These are phyloP conservation scores for Alloteropsis semialata DNA, from an alignment of 176 grass and related monocot species.

Conservation along the genomic window DNA sequence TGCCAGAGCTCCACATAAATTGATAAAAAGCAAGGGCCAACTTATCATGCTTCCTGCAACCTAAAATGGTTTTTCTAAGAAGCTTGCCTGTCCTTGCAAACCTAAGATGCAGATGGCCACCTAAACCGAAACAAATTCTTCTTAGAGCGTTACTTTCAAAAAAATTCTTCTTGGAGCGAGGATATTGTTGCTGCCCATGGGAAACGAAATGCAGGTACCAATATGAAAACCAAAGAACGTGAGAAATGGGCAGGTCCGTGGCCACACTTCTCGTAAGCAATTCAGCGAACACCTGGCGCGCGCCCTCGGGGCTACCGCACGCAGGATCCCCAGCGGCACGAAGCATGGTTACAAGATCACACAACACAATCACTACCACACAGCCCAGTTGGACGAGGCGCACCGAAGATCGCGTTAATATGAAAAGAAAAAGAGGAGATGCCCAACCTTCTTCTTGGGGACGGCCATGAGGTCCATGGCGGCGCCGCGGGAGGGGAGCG, in stretches of 20 bases:
- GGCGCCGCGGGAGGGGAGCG: neutral
- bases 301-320: neutral
- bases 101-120: neutral
- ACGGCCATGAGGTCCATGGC: conserved; percentile 67
- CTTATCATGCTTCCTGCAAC: neutral
- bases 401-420: neutral
- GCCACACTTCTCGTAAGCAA: neutral
- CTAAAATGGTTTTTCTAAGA: neutral
- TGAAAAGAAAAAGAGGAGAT: neutral
- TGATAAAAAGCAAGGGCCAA: neutral
- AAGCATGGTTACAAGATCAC: neutral
- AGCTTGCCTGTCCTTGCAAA: neutral
- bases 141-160: neutral
- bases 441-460: conserved; percentile 54
- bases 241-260: neutral
- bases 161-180: neutral
- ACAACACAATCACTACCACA: neutral
- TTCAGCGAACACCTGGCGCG: neutral
- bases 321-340: neutral
- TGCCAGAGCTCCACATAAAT: neutral
- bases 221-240: neutral
- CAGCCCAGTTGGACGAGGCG: neutral
- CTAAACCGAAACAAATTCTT: neutral
- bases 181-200: neutral
- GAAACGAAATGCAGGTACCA: neutral